These are phyloP conservation scores for Modicella reniformis DNA, from an alignment of 371 early-diverging fungal genomes.

Conservation along the genomic window DNA sequence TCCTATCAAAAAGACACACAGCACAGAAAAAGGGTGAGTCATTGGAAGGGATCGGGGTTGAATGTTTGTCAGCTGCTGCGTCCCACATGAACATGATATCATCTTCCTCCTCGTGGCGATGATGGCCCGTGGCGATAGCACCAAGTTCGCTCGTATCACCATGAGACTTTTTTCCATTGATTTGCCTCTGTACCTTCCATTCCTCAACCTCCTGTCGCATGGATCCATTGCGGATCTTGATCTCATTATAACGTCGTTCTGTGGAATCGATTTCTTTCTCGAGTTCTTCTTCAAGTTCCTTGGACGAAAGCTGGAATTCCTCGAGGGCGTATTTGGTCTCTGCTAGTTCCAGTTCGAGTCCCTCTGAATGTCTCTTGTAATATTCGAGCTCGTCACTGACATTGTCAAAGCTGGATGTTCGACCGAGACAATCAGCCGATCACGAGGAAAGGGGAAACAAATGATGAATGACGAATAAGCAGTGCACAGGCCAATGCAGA, in stretches of 20 bases:
- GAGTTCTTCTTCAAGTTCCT: constrained; percentile 74
- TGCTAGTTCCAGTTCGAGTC: constrained; percentile 62
- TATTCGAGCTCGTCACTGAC: constrained; percentile 70
- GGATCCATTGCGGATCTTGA: constrained; percentile 68
- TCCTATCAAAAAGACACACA: constrained; percentile 18
- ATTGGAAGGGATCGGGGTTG: background rate
- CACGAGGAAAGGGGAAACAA: background rate
- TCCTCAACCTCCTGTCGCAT: constrained; percentile 74
- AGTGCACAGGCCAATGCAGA: constrained; percentile 19
- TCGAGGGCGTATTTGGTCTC: constrained; percentile 71
- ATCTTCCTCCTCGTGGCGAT: background rate
- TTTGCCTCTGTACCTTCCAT: constrained; percentile 78
- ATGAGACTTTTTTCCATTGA: too few species aligned
- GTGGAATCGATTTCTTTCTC: constrained; percentile 71
- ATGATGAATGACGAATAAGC: background rate
- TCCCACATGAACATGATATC: background rate
- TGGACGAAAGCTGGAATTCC: constrained; percentile 71
- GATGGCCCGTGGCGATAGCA: too few species aligned
- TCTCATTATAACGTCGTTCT: constrained; percentile 67
- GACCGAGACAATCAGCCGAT: background rate
- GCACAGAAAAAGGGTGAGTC: background rate
- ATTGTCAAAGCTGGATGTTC: constrained; percentile 54
- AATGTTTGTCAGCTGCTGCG: too few species aligned
- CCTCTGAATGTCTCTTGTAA: constrained; percentile 61
- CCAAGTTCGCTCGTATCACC: too few species aligned